A percentile compares a stretch with the other conserved stretches of the same genome.
Evolutionary conservation across 305 asterid genomes (phyloP).

Genomic region (Solanum hybrid): DNA sequence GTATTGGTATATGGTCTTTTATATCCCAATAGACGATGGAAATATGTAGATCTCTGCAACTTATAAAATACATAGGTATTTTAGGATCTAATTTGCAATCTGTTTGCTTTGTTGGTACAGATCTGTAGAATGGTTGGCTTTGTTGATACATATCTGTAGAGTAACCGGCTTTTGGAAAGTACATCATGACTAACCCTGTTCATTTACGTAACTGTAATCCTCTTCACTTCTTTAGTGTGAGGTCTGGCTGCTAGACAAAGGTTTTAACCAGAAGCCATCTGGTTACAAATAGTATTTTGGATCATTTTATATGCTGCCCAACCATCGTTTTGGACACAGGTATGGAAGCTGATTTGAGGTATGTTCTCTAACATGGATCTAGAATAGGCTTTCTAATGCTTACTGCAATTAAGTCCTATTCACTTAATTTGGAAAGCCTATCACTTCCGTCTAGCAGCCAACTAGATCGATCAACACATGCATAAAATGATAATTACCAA

Average conservation of each 20-base stretch:
- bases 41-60: constrained; percentile 13
- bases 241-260: constrained; percentile 53
- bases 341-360: constrained; percentile 44
- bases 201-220: constrained; percentile 29
- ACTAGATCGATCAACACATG: background rate
- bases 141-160: constrained; percentile 29
- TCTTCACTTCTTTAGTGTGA: constrained; percentile 49
- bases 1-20: constrained; percentile 22
- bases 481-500: background rate
- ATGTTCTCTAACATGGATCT: constrained; percentile 19
- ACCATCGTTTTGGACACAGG: constrained; percentile 30
- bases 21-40: constrained; percentile 8
- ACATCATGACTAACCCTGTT: constrained; percentile 21
- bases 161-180: constrained; percentile 28
- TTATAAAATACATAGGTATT: constrained; percentile 20
- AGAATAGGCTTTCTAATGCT: background rate
- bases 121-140: constrained; percentile 25
- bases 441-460: background rate
- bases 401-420: background rate
- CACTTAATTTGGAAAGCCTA: constrained; percentile 6
- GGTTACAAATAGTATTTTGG: constrained; percentile 45
- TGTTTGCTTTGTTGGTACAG: constrained; percentile 34
- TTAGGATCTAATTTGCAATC: constrained; percentile 32
- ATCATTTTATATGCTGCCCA: constrained; percentile 33
- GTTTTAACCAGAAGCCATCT: constrained; percentile 42